These are phyloP conservation scores for Arabis alpina DNA, from an alignment of 345 rosid species.

Conservation along the genomic window DNA sequence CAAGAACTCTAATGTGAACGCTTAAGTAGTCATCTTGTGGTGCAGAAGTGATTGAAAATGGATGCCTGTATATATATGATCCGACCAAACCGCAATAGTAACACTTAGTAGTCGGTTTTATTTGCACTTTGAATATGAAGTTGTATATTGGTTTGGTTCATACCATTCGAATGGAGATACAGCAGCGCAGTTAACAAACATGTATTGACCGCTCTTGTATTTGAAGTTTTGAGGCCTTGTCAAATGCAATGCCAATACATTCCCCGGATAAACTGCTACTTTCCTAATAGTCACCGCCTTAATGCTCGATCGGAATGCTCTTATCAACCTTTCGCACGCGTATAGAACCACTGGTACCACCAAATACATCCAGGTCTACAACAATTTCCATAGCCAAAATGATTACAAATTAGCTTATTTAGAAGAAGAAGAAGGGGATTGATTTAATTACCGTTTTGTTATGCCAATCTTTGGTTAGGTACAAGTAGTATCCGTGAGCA, in stretches of 20 bases:
- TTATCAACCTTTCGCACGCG: slow-evolving; percentile 59
- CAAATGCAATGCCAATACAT: slow-evolving; percentile 73
- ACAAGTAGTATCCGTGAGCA: slow-evolving; percentile 68
- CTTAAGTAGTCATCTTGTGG: slow-evolving; percentile 80
- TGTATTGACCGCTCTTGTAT: slow-evolving; percentile 86
- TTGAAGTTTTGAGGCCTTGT: slow-evolving; percentile 80
- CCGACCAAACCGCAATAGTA: background rate
- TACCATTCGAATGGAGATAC: slow-evolving; percentile 90
- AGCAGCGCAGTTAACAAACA: slow-evolving; percentile 81
- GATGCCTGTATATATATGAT: slow-evolving; percentile 61
- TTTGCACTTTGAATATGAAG: background rate
- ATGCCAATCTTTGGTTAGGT: slow-evolving; percentile 60
- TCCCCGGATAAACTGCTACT: slow-evolving; percentile 79
- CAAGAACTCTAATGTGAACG: slow-evolving; percentile 72
- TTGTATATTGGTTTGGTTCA: background rate
- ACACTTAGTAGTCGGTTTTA: background rate
- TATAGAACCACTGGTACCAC: slow-evolving; percentile 63
- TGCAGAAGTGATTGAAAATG: slow-evolving; percentile 88
- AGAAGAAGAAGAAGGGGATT: background rate
- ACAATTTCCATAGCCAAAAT: background rate
- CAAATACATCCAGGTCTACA: slow-evolving; percentile 87
- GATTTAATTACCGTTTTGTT: slow-evolving; percentile 61
- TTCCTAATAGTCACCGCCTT: slow-evolving; percentile 64
- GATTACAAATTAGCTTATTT: background rate
- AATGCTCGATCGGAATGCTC: slow-evolving; percentile 75